Conservation (phyloP, 2,329 filamentous ascomycete species). For the Blumeria graminis region DNA sequence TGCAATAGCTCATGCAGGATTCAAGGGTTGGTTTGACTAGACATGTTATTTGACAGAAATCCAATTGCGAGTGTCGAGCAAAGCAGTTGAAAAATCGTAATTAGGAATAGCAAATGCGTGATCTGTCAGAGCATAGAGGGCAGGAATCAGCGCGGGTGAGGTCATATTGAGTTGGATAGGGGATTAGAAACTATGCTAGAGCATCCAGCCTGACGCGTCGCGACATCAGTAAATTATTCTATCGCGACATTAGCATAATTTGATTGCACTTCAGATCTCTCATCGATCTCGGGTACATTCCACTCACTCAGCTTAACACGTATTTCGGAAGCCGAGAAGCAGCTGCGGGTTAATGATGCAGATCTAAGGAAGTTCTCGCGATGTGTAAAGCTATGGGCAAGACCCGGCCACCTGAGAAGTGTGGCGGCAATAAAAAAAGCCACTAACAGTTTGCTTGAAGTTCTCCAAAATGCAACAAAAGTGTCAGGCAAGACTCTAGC, state of each 20-base stretch:
- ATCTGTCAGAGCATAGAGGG: too few species aligned
- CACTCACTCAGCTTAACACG: not conserved
- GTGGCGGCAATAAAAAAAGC: not conserved
- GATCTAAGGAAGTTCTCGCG: not conserved
- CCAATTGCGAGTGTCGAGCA: too few species aligned
- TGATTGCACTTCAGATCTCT: not conserved
- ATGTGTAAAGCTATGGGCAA: not conserved
- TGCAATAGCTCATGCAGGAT: too few species aligned
- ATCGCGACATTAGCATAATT: not conserved
- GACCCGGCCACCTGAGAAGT: not conserved
- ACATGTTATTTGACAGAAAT: too few species aligned
- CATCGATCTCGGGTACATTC: not conserved
- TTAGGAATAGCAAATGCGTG: too few species aligned
- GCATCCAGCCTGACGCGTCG: not conserved
- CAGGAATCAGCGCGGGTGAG: too few species aligned
- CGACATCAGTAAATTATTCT: not conserved
- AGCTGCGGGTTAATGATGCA: not conserved
- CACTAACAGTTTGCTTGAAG: not conserved
- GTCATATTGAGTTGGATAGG: too few species aligned
- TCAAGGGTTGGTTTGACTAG: too few species aligned
- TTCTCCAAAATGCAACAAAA: not conserved
- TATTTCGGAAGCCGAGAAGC: not conserved
- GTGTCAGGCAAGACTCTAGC: not conserved
- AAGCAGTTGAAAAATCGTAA: too few species aligned
- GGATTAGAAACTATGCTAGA: too few species aligned